Base-by-base conservation (phyloP, 768 basidiomycete species). In the Lentinus brumalis region DNA sequence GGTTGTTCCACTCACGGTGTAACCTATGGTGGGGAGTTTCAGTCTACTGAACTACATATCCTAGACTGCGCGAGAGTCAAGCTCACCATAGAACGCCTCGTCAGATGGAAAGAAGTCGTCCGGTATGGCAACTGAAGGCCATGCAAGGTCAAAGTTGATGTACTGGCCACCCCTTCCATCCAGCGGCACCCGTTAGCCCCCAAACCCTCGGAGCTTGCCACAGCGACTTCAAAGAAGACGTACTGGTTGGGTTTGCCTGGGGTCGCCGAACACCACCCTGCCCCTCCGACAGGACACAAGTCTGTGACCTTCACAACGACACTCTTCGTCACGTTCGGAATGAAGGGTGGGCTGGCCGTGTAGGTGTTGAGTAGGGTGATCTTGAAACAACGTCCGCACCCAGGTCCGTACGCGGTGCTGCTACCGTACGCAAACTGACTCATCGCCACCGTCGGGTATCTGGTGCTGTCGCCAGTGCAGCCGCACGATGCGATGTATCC, bases 71-170 rank as follows among this genome's bases (percentile, higher is more conserved):
- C 53, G 8, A 31, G 40, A 73, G 21, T 26, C 21, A 26, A 2
- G 21, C 75, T 59, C 55, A 77, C 91, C 91, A 69, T 94, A 93
- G 10, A 84, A 67, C 5, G 85, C 69, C 61, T 73, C 78, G 67
- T 94, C 79, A 5, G 86, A 89, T 0, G 92, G 92, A 70, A 91
- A 94, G 67, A 91, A 94, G 65, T 83, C 77, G 50, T 77, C 72
- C 32, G 90, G 82, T 59, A 93, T 91, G 16, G 88, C 63, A 2
- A 68, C 65, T 5, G 91, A 92, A 2, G 91, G 92, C 72, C 79
- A 92, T 44, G 89, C 86, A 53, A 94, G 84, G 73, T 94, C 92
- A 71, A 94, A 93, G 69, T 94, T 93, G 59, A 94, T 78, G 66
- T 81, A 84, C 51, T 78, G 77, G 6, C 88, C 89, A 41, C 83